Evolutionary conservation across 2,329 filamentous ascomycete genomes (phyloP), one percentile per base, ranked within the genome.

Genomic region (Dissoconium aciculare): DNA sequence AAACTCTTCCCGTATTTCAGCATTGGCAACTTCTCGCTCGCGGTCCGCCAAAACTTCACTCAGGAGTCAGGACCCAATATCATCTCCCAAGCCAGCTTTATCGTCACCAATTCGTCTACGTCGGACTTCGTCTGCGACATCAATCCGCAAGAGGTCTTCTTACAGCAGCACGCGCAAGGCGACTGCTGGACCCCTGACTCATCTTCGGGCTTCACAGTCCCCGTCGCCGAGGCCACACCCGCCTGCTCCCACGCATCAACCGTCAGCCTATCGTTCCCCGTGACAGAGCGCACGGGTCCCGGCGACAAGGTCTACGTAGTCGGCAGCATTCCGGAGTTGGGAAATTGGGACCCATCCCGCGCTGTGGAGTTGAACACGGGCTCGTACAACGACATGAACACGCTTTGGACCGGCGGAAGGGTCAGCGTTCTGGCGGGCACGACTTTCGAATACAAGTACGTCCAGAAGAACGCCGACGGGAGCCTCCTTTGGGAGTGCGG

Each of bases 401-500:
- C 16, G 5, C 10, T 26, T 3, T 31, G 29, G 29, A 21, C 16
- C 11, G 29, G 28, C 3, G 19, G 19, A n/a, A 60, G 50, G 24
- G 29, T 31, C 11, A 11, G 15, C 11, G 14, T 31, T 13, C 29
- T 19, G 12, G 17, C 17, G 8, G 19, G 29, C 3, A 24, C 16
- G 6, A n/a, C 8, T 11, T 24, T 31, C 8, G 29, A 31, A 26
- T 31, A 31, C 19, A 31, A 31, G 29, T 31, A 25, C 15, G 11
- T 31, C 4, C 29, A 69, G 28, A 62, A 72, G 16, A 59, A 61
- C 34, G 43, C 52, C 1, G 61, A 65, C 40, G 67, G 70, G 0
- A 55, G 55, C 0, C 52, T 74, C 8, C 59, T 54, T 2, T 80
- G 75, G 74, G 75, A 81, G 56, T 58, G 29, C 15, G 16, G 29